Evolutionary conservation across 2,329 filamentous ascomycete genomes (phyloP).

Genomic region (Colletotrichum zoysiae): DNA sequence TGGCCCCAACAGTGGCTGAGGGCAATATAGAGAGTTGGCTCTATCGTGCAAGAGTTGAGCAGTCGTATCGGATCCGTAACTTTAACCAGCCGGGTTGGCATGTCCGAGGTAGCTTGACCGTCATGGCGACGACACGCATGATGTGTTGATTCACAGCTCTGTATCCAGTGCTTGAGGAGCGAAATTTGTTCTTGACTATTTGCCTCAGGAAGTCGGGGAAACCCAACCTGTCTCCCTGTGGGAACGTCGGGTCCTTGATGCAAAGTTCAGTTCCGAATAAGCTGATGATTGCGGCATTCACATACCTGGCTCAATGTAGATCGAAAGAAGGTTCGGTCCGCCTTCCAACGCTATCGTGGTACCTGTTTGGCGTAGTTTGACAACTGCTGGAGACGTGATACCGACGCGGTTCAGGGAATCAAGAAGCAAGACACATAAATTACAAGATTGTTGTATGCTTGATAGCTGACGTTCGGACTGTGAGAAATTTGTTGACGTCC

Average conservation of each 20-base stretch:
- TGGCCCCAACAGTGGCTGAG: constrained; percentile 46
- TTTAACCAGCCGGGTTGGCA: constrained; percentile 25
- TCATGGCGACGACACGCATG: background rate
- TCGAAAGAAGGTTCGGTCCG: constrained; percentile 21
- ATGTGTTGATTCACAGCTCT: constrained; percentile 15
- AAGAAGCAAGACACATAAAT: constrained; percentile 7
- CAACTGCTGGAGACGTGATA: background rate
- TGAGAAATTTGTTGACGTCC: background rate
- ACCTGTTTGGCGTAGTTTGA: constrained; percentile 1
- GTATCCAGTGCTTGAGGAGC: constrained; percentile 23
- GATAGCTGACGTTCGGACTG: background rate
- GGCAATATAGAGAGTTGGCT: constrained; percentile 17
- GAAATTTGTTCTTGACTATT: constrained; percentile 19
- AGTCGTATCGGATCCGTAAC: constrained; percentile 4
- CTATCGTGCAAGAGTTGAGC: background rate
- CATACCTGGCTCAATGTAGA: constrained; percentile 24
- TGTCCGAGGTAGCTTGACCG: background rate
- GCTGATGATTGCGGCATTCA: background rate
- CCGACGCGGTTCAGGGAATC: background rate
- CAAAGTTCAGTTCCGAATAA: background rate
- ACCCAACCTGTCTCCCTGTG: background rate
- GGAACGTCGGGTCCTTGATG: constrained; percentile 5
- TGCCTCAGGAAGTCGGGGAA: background rate
- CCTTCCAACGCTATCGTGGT: background rate
- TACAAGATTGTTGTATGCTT: constrained; percentile 1